A percentile compares a stretch with the other conserved stretches of the same genome.
Conservation (phyloP, 1,139 yeast species). For the Saccharomyces hybrid region DNA sequence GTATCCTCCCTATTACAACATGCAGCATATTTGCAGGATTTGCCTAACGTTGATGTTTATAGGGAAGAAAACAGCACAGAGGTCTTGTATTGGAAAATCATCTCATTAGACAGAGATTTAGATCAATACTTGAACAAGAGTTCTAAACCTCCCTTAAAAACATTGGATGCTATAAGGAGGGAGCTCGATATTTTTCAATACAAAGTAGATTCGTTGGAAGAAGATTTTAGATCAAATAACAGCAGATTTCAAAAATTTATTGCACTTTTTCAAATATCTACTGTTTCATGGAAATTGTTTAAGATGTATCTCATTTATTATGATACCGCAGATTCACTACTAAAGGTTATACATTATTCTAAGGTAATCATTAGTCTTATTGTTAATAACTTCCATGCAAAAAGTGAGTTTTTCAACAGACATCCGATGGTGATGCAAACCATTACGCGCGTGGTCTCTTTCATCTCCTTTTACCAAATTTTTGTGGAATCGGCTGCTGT, state of each 20-base stretch:
- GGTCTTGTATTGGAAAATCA: conserved; percentile 26
- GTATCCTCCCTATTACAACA: conserved; percentile 26
- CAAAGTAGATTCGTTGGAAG: conserved; percentile 12
- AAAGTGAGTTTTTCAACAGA: conserved; percentile 18
- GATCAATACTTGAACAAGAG: conserved; percentile 18
- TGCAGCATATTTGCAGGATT: conserved; percentile 25
- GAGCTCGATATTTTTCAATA: conserved; percentile 18
- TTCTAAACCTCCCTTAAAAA: conserved; percentile 25
- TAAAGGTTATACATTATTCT: conserved; percentile 17
- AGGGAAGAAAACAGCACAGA: conserved; percentile 28
- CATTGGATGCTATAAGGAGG: conserved; percentile 26
- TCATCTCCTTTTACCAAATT: conserved; percentile 24
- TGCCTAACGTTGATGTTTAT: conserved; percentile 22
- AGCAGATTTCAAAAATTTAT: conserved; percentile 24
- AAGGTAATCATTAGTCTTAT: conserved; percentile 17
- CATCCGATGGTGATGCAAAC: conserved; percentile 21
- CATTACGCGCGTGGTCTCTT: conserved; percentile 19
- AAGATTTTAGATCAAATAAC: conserved; percentile 12
- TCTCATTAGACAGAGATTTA: conserved; percentile 29
- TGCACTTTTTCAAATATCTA: conserved; percentile 15
- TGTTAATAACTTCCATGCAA: conserved; percentile 17
- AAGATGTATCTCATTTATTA: conserved; percentile 23
- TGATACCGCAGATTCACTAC: conserved; percentile 16
- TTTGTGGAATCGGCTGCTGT: conserved; percentile 18
- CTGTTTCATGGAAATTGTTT: conserved; percentile 25